phyloP scores from a whole-genome alignment of 768 basidiomycete genomes.

The Scleroderma bovista region DNA sequence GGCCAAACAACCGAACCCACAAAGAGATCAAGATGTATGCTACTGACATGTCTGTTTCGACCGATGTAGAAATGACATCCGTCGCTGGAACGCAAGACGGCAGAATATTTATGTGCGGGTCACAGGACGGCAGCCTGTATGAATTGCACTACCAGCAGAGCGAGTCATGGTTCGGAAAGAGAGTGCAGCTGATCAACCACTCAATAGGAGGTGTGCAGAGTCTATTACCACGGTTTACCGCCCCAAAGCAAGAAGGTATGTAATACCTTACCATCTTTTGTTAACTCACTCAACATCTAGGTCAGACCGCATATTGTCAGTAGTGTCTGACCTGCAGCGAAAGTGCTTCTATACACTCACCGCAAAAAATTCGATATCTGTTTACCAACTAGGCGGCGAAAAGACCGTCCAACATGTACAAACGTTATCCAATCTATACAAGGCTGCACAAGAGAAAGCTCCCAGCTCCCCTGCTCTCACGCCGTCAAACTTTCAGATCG shows the following conservation, averaged over 20 bases:
- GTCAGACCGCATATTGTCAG: constrained; percentile 63
- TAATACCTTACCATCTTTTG: constrained; percentile 2
- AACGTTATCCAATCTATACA: constrained; percentile 69
- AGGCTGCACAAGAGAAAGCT: constrained; percentile 74
- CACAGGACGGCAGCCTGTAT: constrained; percentile 83
- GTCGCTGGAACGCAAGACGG: constrained; percentile 77
- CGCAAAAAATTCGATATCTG: constrained; percentile 54
- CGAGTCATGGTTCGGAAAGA: constrained; percentile 90
- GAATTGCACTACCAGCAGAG: constrained; percentile 88
- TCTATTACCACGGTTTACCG: constrained; percentile 69
- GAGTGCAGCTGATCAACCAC: constrained; percentile 81
- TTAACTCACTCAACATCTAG: constrained; percentile 3
- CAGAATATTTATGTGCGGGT: constrained; percentile 86
- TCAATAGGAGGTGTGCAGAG: constrained; percentile 76
- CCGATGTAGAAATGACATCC: constrained; percentile 82
- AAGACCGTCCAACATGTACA: constrained; percentile 69
- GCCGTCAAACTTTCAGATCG: constrained; percentile 64
- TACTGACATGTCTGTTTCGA: constrained; percentile 75
- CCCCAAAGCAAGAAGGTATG: constrained; percentile 61
- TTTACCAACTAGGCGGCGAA: constrained; percentile 60
- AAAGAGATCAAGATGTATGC: constrained; percentile 86
- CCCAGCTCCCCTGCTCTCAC: constrained; percentile 71
- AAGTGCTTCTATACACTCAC: constrained; percentile 78
- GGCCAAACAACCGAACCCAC: constrained; percentile 35
- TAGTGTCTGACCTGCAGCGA: constrained; percentile 63